Evolutionary conservation across 495 filamentous ascomycete genomes (phyloP).

Genomic region (Ramalina peruviana): DNA sequence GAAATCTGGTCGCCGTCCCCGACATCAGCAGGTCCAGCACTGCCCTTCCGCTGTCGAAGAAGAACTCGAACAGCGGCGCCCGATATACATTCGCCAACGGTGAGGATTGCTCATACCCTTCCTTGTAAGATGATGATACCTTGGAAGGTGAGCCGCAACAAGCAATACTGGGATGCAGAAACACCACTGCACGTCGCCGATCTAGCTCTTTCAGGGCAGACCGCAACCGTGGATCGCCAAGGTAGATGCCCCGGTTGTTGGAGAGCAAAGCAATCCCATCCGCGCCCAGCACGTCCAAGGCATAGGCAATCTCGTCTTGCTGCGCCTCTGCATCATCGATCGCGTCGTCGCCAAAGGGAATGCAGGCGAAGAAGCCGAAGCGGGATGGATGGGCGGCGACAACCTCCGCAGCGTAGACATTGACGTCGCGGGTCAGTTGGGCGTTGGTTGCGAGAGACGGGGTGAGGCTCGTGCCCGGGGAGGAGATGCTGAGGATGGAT

Average conservation of each 20-base stretch:
- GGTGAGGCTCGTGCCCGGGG: slow-evolving; percentile 33
- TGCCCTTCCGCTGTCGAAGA: slow-evolving; percentile 39
- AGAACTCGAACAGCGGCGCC: slow-evolving; percentile 39
- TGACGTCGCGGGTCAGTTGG: slow-evolving; percentile 21
- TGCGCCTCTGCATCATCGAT: slow-evolving; percentile 22
- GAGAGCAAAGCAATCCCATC: slow-evolving; percentile 36
- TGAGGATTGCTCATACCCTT: neutral
- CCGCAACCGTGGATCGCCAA: slow-evolving; percentile 30
- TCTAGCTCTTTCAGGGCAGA: slow-evolving; percentile 28
- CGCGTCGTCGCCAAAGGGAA: slow-evolving; percentile 22
- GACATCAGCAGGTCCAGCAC: slow-evolving; percentile 35
- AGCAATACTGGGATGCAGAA: slow-evolving; percentile 39
- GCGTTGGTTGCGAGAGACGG: slow-evolving; percentile 20
- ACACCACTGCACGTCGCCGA: slow-evolving; percentile 24
- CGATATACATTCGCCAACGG: slow-evolving; percentile 24
- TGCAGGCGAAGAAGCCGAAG: slow-evolving; percentile 36
- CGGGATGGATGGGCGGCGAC: slow-evolving; percentile 22
- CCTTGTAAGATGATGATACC: neutral
- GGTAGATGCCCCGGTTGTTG: slow-evolving; percentile 36
- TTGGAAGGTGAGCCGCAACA: neutral
- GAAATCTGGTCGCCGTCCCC: slow-evolving; percentile 29
- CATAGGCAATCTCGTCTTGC: slow-evolving; percentile 10
- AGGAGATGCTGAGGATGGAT: slow-evolving; percentile 37
- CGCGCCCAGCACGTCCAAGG: slow-evolving; percentile 23
- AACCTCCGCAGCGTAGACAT: slow-evolving; percentile 29